These are phyloP conservation scores for Meira miltonrushii DNA, from an alignment of 1,284 basidiomycete genomes.

Conservation along the genomic window DNA sequence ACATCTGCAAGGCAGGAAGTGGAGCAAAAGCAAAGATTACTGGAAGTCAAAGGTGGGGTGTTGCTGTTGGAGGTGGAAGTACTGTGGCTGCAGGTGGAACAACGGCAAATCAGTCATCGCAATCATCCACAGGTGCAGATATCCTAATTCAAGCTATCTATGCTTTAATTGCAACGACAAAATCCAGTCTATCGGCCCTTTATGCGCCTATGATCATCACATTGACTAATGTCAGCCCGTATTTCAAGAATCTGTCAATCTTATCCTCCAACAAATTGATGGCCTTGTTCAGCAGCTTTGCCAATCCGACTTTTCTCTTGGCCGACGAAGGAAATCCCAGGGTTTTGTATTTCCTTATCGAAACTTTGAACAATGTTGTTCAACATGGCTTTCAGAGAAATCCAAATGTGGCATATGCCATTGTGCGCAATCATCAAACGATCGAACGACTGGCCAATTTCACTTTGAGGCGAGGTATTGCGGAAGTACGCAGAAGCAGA, in stretches of 20 bases:
- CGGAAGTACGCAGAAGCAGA: slow-evolving; percentile 62
- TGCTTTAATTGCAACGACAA: slow-evolving; percentile 74
- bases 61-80: slow-evolving; percentile 6
- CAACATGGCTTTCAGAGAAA: slow-evolving; percentile 61
- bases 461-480: slow-evolving; percentile 72
- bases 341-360: slow-evolving; percentile 84
- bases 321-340: slow-evolving; percentile 90
- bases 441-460: slow-evolving; percentile 86
- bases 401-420: slow-evolving; percentile 78
- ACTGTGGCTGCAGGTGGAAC: neutral
- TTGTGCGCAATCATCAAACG: slow-evolving; percentile 61
- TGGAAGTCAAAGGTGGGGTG: slow-evolving; percentile 1
- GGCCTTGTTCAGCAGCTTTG: slow-evolving; percentile 82
- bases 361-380: slow-evolving; percentile 80
- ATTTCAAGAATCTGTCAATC: slow-evolving; percentile 70
- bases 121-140: slow-evolving; percentile 26
- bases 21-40: slow-evolving; percentile 26
- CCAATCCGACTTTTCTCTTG: slow-evolving; percentile 78
- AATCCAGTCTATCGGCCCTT: slow-evolving; percentile 58
- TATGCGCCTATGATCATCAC: slow-evolving; percentile 73
- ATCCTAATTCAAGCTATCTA: slow-evolving; percentile 68
- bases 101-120: slow-evolving; percentile 3
- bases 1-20: slow-evolving; percentile 31
- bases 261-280: slow-evolving; percentile 74
- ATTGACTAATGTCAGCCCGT: slow-evolving; percentile 78